A percentile compares a stretch with the other conserved stretches of the same genome.
phyloP scores from a whole-genome alignment of 2,329 filamentous ascomycete genomes.

The Venturia oleaginea region DNA sequence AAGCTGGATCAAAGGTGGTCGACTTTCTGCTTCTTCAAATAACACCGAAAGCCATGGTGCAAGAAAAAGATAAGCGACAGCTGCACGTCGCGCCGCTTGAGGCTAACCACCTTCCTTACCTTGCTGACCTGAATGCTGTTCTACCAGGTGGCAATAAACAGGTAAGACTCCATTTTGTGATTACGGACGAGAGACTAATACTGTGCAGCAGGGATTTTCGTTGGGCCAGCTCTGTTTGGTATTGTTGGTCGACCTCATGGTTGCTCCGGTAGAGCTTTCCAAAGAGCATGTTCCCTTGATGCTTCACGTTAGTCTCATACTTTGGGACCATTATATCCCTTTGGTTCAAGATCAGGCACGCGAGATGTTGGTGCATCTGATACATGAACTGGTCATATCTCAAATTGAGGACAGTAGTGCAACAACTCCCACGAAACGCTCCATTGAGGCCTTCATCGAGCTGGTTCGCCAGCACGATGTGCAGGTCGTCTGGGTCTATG shows the following conservation, averaged over 20 bases:
- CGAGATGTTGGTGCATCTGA: constrained; percentile 95
- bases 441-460: constrained; percentile 83
- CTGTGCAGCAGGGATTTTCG: constrained; percentile 55
- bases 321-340: constrained; percentile 96
- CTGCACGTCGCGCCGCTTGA: constrained; percentile 55
- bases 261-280: constrained; percentile 74
- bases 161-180: not conserved
- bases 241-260: constrained; percentile 89
- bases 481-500: constrained; percentile 86
- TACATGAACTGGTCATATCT: constrained; percentile 86
- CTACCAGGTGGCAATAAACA: constrained; percentile 74
- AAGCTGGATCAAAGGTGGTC: constrained; percentile 78
- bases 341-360: constrained; percentile 93
- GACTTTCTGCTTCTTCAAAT: constrained; percentile 90
- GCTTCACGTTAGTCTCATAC: constrained; percentile 80
- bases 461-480: constrained; percentile 74
- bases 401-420: constrained; percentile 61
- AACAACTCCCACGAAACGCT: constrained; percentile 57
- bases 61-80: constrained; percentile 51
- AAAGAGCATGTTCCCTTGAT: constrained; percentile 75
- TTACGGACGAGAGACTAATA: constrained; percentile 42
- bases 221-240: constrained; percentile 90
- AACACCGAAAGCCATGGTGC: constrained; percentile 92
- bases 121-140: constrained; percentile 71
- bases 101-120: constrained; percentile 68